Conservation (phyloP, 257 asterid species). For the Coffea canephora region DNA sequence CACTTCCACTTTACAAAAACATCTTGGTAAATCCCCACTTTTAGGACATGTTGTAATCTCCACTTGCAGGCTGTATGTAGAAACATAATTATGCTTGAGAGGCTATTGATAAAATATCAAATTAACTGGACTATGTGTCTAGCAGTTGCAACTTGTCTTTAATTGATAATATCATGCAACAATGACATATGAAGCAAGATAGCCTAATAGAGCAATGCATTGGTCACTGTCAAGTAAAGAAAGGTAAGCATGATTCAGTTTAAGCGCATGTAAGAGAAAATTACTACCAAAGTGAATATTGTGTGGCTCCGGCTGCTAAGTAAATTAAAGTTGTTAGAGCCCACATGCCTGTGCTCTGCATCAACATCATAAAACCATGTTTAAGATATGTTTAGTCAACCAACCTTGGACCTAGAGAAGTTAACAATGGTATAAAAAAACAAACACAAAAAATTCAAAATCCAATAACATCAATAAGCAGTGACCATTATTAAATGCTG, state of each 20-base stretch:
- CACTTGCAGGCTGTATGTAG: background rate
- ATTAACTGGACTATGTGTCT: background rate
- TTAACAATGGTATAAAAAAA: background rate
- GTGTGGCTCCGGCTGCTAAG: constrained; percentile 97
- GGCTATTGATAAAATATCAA: background rate
- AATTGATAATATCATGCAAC: background rate
- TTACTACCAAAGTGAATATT: constrained; percentile 73
- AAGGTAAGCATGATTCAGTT: background rate
- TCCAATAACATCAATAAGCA: background rate
- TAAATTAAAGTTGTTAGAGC: constrained; percentile 80
- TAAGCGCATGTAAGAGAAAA: background rate
- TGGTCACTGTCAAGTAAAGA: background rate
- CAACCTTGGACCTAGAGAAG: background rate
- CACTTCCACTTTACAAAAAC: background rate
- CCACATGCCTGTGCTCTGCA: constrained; percentile 90
- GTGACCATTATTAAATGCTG: background rate
- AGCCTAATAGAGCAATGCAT: background rate
- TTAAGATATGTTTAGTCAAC: background rate
- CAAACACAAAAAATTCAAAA: background rate
- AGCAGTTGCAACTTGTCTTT: background rate
- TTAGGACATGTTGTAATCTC: background rate
- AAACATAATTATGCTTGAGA: background rate
- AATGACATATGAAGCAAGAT: background rate
- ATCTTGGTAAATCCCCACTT: too few species aligned
- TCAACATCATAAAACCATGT: constrained; percentile 9